Evolutionary conservation across 495 filamentous ascomycete genomes (phyloP), one percentile per base, ranked within the genome.

Genomic region (Talaromyces nanjingensis): DNA sequence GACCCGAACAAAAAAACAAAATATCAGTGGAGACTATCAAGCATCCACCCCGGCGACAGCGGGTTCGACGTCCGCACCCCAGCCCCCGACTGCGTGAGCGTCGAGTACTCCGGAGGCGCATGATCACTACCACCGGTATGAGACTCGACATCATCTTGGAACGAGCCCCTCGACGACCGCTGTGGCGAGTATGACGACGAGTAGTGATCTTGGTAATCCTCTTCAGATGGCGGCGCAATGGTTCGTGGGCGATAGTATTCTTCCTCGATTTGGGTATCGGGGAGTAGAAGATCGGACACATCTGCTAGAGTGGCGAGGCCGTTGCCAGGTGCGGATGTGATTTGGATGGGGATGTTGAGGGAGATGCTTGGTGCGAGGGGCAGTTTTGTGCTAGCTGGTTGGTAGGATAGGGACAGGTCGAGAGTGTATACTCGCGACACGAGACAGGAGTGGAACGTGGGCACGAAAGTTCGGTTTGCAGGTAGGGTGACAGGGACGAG

Each of bases 361-460:
- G 82, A 79, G 16, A 93, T 65, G 2, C 74, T 80, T 3, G 87
- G 82, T 25, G 77, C 84, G 27, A 77, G 67, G 16, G 73, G 74
- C 20, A 84, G 71, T 31, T 80, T 79, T n/a, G 84, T 75, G 20
- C 79, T 79, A 5, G 84, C 79, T 0, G 85, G 83, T 61, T 86
- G 82, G 47, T 90, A 74, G 3, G 85, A 79, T 60, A 93, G 70
- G 7, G 79, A 78, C 57, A 98, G 75, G 49, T 89, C 87, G 22
- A 97, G 79, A 8, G 81, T 77, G 76, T 98, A 98, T 25, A 87
- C 76, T 64, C 94, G 87, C 16, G 89, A 89, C 31, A 89, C 78
- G 67, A 96, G 83, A 74, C 94, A 98, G 61, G 86, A 85, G 75
- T 94, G 87, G 77, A 98, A 98, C 18, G 91, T 92, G 0, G 94